These are phyloP conservation scores for Lathyrus sativus DNA, from an alignment of 306 rosid genomes.

Conservation along the genomic window DNA sequence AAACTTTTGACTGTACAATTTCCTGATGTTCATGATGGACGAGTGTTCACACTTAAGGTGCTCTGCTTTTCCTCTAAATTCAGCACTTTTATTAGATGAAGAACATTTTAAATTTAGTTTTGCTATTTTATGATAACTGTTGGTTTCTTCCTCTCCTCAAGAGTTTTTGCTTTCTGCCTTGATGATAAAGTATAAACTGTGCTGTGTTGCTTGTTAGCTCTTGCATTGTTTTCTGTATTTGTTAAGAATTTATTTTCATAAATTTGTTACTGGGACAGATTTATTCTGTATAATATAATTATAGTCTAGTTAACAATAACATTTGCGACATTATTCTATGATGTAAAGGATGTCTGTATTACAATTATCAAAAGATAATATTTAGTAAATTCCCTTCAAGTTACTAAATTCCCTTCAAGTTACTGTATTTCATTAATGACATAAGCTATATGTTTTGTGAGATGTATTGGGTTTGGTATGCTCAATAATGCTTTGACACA, in stretches of 20 bases:
- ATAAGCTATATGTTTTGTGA: slow-evolving; percentile 5
- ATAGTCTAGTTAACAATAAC: not conserved
- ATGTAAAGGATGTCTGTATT: not conserved
- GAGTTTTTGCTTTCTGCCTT: slow-evolving; percentile 20
- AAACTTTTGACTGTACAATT: slow-evolving; percentile 89
- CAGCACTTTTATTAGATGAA: not conserved
- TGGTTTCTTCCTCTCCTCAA: not conserved
- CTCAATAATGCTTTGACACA: slow-evolving; percentile 22
- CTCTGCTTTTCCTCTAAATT: slow-evolving; percentile 30
- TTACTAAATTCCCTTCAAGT: slow-evolving; percentile 9
- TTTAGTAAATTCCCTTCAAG: slow-evolving; percentile 8
- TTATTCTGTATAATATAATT: not conserved
- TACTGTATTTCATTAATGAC: slow-evolving; percentile 4
- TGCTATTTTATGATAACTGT: slow-evolving; percentile 6
- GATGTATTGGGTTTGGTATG: slow-evolving; percentile 5
- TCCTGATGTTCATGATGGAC: slow-evolving; percentile 93
- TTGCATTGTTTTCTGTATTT: slow-evolving; percentile 1
- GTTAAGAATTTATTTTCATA: not conserved
- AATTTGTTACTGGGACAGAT: not conserved
- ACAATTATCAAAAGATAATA: slow-evolving; percentile 1
- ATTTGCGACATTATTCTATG: slow-evolving; percentile 12
- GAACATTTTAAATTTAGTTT: slow-evolving; percentile 19
- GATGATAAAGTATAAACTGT: slow-evolving; percentile 3
- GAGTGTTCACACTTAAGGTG: slow-evolving; percentile 95
- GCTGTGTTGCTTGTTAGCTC: not conserved